Percentiles rank a stretch among this genome's conserved stretches.
Evolutionary conservation across 2,329 filamentous ascomycete genomes (phyloP).

Genomic region (Cytospora piceae): DNA sequence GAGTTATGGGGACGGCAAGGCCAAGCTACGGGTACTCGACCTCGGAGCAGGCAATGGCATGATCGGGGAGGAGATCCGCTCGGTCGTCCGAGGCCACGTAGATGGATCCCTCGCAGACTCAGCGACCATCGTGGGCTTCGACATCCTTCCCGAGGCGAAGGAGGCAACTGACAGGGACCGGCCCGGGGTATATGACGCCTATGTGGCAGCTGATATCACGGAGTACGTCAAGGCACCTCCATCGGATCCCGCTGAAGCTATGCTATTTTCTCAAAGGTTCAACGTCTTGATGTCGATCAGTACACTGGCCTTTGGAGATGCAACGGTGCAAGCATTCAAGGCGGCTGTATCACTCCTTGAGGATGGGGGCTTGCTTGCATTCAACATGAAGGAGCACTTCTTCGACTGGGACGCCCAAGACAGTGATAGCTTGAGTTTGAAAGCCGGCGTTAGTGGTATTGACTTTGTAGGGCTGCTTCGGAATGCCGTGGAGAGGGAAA

Average conservation of each 20-base stretch:
- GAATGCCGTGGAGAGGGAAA: not conserved
- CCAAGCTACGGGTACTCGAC: conserved; percentile 7
- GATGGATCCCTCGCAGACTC: not conserved
- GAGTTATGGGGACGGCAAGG: not conserved
- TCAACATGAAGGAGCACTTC: conserved; percentile 17
- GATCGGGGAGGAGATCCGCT: conserved; percentile 15
- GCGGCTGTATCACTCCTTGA: conserved; percentile 18
- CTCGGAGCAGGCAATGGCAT: conserved; percentile 15
- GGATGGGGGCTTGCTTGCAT: conserved; percentile 11
- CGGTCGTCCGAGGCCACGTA: not conserved
- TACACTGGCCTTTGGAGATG: conserved; percentile 10
- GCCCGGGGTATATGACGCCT: conserved; percentile 13
- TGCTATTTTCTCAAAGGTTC: conserved; percentile 1
- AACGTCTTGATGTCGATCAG: conserved; percentile 14
- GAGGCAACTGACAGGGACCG: conserved; percentile 6
- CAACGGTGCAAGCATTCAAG: conserved; percentile 7
- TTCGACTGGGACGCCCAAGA: not conserved
- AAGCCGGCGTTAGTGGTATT: not conserved
- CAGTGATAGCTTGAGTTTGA: not conserved
- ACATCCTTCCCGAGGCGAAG: conserved; percentile 17
- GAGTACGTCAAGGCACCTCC: conserved; percentile 10
- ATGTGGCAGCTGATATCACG: conserved; percentile 13
- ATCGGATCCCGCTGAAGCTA: not conserved
- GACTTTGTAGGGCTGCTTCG: conserved; percentile 1
- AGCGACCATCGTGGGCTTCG: conserved; percentile 9